Evolutionary conservation across 2,329 filamentous ascomycete genomes (phyloP), one percentile per base, ranked within the genome.

Genomic region (Didymella pinodella): DNA sequence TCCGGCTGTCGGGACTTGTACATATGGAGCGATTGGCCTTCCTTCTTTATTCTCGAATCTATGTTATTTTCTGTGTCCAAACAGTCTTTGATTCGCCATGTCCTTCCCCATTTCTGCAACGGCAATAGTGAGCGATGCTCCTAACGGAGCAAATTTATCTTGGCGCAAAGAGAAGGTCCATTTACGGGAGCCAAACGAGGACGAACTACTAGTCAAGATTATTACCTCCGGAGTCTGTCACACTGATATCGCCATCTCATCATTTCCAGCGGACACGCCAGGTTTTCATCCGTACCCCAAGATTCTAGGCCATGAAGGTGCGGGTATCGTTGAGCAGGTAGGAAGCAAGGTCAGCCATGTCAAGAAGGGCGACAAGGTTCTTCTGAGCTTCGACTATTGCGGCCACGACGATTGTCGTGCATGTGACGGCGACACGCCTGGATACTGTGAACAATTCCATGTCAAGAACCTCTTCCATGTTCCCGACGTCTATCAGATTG

Each of bases 181-280:
- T 14, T 49, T 80, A 1, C 65, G 78, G 11, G 64, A 75, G n/a
- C 71, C 76, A 2, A 63, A 68, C 11, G 73, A 80, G 1, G 79
- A 83, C 29, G 84, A 86, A 68, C 70, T 85, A 2, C 72, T 85
- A 2, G 79, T 86, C 3, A 81, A 84, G 41, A 81, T 86, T 57
- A 75, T 85, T 0, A 83, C 84, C 0, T 80, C 80, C 0, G 84
- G 84, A 0, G 79, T 86, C 48, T 86, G 84, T 61, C 84, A 86
- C 58, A 84, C 83, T 0, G 84, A 86, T 62, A 66, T 84, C 10
- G 70, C 81, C 28, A 79, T 83, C 50, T 82, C 80, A 2, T 75
- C 78, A 8, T 52, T 75, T 16, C 75, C 71, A 10, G 67, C 80
- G 26, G 72, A 70, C 11, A 72, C 48, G 2, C 63, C 79, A 7